A percentile compares a stretch with the other conserved stretches of the same genome.
Conservation (phyloP, 306 rosid genomes). For the Lathyrus sativus region DNA sequence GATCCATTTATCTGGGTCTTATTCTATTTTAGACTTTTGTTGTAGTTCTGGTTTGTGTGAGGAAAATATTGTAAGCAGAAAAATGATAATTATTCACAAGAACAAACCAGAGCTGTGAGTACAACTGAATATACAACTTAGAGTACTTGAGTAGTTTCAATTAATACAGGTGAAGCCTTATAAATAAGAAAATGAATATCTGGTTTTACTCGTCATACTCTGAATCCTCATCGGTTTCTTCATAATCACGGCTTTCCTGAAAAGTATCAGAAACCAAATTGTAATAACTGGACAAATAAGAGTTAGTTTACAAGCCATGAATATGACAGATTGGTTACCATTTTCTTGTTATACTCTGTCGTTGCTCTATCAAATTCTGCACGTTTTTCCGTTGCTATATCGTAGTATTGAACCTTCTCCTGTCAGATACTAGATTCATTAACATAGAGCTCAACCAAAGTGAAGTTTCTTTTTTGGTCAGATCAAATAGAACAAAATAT, state of each 20-base stretch:
- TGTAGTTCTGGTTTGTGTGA: not conserved
- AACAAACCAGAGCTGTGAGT: conserved; percentile 25
- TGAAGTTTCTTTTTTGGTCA: conserved; percentile 9
- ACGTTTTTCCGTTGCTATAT: conserved; percentile 84
- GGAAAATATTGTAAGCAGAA: conserved; percentile 17
- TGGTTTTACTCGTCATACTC: conserved; percentile 51
- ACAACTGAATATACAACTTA: conserved; percentile 47
- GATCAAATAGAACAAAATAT: conserved; percentile 17
- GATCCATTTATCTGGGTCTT: conserved; percentile 16
- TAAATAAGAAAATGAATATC: conserved; percentile 19
- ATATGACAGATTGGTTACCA: conserved; percentile 49
- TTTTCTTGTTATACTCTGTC: conserved; percentile 68
- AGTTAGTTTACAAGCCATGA: conserved; percentile 17
- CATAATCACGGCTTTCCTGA: conserved; percentile 76
- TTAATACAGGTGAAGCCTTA: conserved; percentile 26
- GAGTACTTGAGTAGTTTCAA: conserved; percentile 25
- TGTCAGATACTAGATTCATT: conserved; percentile 43
- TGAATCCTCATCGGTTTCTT: conserved; percentile 62
- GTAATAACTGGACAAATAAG: conserved; percentile 22
- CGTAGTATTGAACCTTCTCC: conserved; percentile 95
- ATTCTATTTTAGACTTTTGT: conserved; percentile 19
- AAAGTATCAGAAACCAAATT: conserved; percentile 32
- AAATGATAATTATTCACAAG: conserved; percentile 36
- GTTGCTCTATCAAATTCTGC: conserved; percentile 82
- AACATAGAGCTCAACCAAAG: not conserved